These are phyloP conservation scores for Lipomyces mesembrius DNA, from an alignment of 805 yeast species.

Conservation along the genomic window DNA sequence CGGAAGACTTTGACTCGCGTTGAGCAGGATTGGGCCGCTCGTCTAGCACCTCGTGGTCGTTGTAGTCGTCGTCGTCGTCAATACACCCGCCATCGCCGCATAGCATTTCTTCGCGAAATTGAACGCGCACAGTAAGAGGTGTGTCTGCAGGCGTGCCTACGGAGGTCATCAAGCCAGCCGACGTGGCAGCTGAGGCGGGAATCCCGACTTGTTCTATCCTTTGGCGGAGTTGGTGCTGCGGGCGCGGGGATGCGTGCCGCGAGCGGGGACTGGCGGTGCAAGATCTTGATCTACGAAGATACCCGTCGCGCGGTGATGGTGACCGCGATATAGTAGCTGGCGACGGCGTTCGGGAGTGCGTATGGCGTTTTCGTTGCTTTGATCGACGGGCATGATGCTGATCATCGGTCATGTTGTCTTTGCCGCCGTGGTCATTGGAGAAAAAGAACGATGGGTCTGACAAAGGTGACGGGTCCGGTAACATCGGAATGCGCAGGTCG, in stretches of 20 bases:
- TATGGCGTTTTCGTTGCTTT: constrained; percentile 4
- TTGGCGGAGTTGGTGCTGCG: constrained; percentile 7
- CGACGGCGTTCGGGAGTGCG: neutral
- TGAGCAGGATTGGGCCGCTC: neutral
- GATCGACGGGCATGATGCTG: neutral
- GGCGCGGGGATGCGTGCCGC: constrained; percentile 1
- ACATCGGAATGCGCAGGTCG: constrained; percentile 32
- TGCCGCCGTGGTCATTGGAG: neutral
- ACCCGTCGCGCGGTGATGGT: neutral
- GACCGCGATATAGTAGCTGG: constrained; percentile 2
- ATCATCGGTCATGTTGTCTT: neutral
- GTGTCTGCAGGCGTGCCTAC: neutral
- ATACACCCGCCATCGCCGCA: constrained; percentile 18
- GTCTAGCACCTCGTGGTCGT: neutral
- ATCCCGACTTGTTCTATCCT: neutral
- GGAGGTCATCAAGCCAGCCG: neutral
- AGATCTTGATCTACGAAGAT: neutral
- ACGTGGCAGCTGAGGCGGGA: neutral
- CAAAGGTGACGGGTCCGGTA: constrained; percentile 34
- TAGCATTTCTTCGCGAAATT: constrained; percentile 22
- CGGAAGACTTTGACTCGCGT: constrained; percentile 2
- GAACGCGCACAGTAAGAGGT: constrained; percentile 18
- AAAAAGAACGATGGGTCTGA: constrained; percentile 23
- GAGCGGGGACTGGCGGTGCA: neutral
- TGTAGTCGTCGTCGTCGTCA: constrained; percentile 16